phyloP scores from a whole-genome alignment of 177 flowering plant genomes.

The Vitis hybrid region DNA sequence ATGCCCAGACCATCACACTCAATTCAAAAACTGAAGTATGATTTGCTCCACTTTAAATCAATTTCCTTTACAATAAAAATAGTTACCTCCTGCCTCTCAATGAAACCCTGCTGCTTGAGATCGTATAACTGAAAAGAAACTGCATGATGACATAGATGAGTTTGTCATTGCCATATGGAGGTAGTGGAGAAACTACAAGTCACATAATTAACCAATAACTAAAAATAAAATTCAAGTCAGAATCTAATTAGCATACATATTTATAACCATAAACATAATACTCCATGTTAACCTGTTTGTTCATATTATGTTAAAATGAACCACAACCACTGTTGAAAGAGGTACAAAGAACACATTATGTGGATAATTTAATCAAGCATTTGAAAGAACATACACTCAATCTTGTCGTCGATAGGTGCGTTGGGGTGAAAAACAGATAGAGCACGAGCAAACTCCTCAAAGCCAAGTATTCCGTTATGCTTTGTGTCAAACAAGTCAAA shows the following conservation, averaged over 20 bases:
- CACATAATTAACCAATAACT: too few species aligned
- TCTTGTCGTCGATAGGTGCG: conserved; percentile 95
- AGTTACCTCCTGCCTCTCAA: conserved; percentile 94
- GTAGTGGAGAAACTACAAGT: too few species aligned
- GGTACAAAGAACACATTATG: neutral
- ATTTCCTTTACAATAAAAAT: neutral
- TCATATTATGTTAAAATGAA: too few species aligned
- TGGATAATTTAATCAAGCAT: neutral
- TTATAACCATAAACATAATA: too few species aligned
- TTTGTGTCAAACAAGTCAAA: conserved; percentile 95
- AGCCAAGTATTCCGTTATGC: conserved; percentile 90
- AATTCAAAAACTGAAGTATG: neutral
- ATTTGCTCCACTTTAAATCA: neutral
- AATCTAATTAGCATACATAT: too few species aligned
- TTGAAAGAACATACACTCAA: conserved; percentile 62
- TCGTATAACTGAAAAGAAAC: conserved; percentile 96
- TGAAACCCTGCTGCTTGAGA: conserved; percentile 97
- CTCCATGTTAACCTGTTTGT: too few species aligned
- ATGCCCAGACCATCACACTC: neutral
- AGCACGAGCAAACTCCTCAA: conserved; percentile 97
- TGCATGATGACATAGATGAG: conserved; percentile 25
- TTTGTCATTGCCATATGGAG: neutral
- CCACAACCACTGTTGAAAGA: too few species aligned
- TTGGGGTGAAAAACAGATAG: conserved; percentile 95
- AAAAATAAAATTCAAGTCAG: too few species aligned